phyloP scores from a whole-genome alignment of 2,329 filamentous ascomycete species.

The Fusarium cicatricum region DNA sequence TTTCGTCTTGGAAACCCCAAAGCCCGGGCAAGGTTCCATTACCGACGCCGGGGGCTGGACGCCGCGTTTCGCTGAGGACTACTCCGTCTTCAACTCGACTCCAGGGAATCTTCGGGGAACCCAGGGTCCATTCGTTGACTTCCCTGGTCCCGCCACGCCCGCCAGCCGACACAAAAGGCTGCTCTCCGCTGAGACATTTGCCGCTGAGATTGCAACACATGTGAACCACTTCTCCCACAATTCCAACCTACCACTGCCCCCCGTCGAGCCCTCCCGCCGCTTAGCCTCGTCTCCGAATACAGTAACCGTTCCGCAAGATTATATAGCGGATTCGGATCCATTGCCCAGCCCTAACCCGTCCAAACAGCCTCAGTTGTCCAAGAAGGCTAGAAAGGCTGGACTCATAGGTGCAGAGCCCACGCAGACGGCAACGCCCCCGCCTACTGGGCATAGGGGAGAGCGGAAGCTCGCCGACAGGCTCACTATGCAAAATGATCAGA shows the following conservation, averaged over 20 bases:
- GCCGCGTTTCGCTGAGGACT: constrained; percentile 70
- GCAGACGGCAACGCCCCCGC: constrained; percentile 68
- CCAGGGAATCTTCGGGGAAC: constrained; percentile 64
- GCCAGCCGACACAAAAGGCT: constrained; percentile 56
- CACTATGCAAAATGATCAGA: constrained; percentile 67
- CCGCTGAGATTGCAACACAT: constrained; percentile 66
- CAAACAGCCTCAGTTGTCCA: constrained; percentile 46
- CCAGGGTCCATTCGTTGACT: constrained; percentile 56
- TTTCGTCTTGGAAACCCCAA: constrained; percentile 66
- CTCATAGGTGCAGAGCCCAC: constrained; percentile 48
- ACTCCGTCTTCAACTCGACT: constrained; percentile 71
- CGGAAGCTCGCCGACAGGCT: constrained; percentile 63
- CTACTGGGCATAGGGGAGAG: constrained; percentile 62
- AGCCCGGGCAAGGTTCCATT: constrained; percentile 55
- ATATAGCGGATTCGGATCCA: constrained; percentile 41
- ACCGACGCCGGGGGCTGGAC: constrained; percentile 64
- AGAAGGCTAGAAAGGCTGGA: constrained; percentile 56
- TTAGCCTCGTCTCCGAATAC: constrained; percentile 66
- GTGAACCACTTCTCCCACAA: constrained; percentile 67
- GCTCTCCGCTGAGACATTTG: constrained; percentile 60
- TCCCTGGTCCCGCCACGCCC: constrained; percentile 48
- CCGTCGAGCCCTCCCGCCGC: constrained; percentile 66
- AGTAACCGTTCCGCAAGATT: constrained; percentile 45
- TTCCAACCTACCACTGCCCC: constrained; percentile 62
- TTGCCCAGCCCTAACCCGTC: constrained; percentile 42